These are phyloP conservation scores for Colletotrichum paranaense DNA, from an alignment of 2,329 filamentous ascomycete genomes.

Conservation along the genomic window DNA sequence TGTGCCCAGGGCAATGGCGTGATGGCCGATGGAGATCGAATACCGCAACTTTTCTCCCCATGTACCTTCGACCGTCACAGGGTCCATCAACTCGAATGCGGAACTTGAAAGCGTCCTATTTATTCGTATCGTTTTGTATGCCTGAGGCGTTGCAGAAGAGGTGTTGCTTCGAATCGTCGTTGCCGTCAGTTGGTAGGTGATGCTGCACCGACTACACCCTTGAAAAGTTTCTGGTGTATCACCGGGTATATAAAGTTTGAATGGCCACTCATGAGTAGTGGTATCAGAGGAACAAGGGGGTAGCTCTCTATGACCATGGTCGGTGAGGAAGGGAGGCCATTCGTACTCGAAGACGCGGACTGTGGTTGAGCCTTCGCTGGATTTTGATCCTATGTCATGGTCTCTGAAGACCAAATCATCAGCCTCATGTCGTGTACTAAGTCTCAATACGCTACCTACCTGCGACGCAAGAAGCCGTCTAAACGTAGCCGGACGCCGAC, in stretches of 20 bases:
- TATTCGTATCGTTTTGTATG: conserved; percentile 4
- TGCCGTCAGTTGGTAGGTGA: conserved; percentile 21
- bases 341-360: conserved; percentile 7
- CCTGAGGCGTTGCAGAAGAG: neutral
- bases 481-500: neutral
- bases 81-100: conserved; percentile 28
- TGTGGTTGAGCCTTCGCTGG: neutral
- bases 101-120: conserved; percentile 12
- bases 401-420: neutral
- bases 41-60: conserved; percentile 1
- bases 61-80: conserved; percentile 8
- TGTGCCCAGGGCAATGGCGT: conserved; percentile 19
- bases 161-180: conserved; percentile 6
- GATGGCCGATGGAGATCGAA: conserved; percentile 11
- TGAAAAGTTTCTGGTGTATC: conserved; percentile 7
- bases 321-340: conserved; percentile 10
- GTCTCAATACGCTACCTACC: neutral
- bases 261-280: conserved; percentile 16
- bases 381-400: neutral
- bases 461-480: conserved; percentile 7
- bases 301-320: neutral
- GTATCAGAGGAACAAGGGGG: too few species aligned
- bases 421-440: neutral
- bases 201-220: conserved; percentile 20
- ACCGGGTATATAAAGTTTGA: conserved; percentile 7